phyloP scores from a whole-genome alignment of 2,329 filamentous ascomycete genomes.

The Clonostachys sp. region DNA sequence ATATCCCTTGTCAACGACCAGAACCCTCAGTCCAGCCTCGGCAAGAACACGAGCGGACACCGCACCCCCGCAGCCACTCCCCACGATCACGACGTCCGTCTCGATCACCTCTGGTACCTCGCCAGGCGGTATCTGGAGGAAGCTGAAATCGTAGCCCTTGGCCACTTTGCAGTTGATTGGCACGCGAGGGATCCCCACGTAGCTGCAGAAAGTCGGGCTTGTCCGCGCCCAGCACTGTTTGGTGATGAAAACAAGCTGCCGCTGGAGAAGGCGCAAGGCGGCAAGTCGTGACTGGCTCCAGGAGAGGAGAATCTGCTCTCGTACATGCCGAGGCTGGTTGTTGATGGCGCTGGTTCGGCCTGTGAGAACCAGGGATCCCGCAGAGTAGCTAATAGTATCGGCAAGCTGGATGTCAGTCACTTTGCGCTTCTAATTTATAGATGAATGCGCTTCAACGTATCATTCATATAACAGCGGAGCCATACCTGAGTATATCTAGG shows the following conservation, averaged over 20 bases:
- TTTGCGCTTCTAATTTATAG: no score
- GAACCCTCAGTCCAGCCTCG: constrained; percentile 61
- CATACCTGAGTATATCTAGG: neutral
- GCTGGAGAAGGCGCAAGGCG: neutral
- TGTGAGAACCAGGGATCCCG: neutral
- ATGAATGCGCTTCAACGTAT: no score
- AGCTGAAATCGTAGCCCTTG: constrained; percentile 19
- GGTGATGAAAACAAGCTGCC: neutral
- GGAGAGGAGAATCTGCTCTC: neutral
- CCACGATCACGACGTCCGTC: constrained; percentile 73
- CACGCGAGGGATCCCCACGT: neutral
- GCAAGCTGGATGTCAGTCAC: no score
- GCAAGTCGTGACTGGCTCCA: neutral
- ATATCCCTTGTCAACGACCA: constrained; percentile 73
- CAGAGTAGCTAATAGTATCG: neutral
- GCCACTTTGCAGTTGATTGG: neutral
- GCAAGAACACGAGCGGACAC: constrained; percentile 72
- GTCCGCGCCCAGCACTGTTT: constrained; percentile 1
- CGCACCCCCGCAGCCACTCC: constrained; percentile 74
- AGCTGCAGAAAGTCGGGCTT: neutral
- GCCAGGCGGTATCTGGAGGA: constrained; percentile 43
- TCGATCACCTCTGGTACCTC: constrained; percentile 51
- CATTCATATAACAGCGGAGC: no score
- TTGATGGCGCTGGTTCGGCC: neutral
- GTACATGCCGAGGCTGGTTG: neutral